Evolutionary conservation across 768 basidiomycete species (phyloP).

Genomic region (Lentinula detonsa): DNA sequence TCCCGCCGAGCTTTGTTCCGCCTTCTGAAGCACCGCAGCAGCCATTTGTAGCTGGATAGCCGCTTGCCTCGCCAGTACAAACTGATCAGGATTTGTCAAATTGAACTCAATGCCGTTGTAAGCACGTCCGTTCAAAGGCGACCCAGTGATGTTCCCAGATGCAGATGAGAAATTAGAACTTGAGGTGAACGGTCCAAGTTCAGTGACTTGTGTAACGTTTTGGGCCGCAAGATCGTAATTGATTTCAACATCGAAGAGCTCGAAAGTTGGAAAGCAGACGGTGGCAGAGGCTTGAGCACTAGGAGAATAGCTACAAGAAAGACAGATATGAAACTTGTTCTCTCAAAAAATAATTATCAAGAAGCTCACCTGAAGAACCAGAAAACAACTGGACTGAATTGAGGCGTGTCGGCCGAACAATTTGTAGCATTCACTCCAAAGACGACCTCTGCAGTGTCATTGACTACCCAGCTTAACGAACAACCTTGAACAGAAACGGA

Average conservation of each 20-base stretch:
- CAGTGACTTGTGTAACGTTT: conserved; percentile 35
- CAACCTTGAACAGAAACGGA: conserved; percentile 34
- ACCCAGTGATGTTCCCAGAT: conserved; percentile 38
- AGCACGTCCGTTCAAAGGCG: conserved; percentile 36
- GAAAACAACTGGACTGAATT: conserved; percentile 46
- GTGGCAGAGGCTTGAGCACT: conserved; percentile 34
- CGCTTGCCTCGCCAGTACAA: conserved; percentile 29
- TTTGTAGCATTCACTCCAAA: conserved; percentile 35
- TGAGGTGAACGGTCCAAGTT: conserved; percentile 31
- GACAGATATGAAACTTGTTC: not conserved
- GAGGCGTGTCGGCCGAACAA: conserved; percentile 20
- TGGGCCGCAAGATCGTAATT: conserved; percentile 36
- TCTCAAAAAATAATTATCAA: not conserved
- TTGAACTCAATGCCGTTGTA: conserved; percentile 54
- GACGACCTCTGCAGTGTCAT: conserved; percentile 29
- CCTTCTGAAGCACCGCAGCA: conserved; percentile 44
- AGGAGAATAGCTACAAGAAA: conserved; percentile 22
- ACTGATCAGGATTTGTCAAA: conserved; percentile 32
- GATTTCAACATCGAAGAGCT: conserved; percentile 38
- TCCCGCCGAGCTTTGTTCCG: conserved; percentile 30
- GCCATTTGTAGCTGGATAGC: conserved; percentile 46
- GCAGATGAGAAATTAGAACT: conserved; percentile 32
- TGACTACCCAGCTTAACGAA: conserved; percentile 31
- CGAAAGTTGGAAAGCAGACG: conserved; percentile 39
- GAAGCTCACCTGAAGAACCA: conserved; percentile 39